Conservation (phyloP, 2,329 filamentous ascomycete species). For the Sphaerulina musiva region DNA sequence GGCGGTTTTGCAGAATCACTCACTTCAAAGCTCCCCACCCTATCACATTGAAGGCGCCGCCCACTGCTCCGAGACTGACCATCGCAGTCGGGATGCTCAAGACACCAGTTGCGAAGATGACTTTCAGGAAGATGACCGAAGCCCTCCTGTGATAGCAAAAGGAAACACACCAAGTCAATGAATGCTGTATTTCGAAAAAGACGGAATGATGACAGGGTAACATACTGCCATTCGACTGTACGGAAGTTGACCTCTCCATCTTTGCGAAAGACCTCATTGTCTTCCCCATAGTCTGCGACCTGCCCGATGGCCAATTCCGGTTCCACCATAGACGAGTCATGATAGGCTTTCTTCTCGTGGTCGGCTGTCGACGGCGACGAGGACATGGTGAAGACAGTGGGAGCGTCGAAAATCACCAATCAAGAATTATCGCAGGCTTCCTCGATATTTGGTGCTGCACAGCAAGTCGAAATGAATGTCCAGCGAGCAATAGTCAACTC, state of each 20-base stretch:
- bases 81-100: conserved; percentile 46
- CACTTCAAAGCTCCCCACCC: conserved; percentile 40
- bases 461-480: not conserved
- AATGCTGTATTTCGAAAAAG: not conserved
- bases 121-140: conserved; percentile 49
- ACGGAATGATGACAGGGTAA: not conserved
- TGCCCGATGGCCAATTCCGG: conserved; percentile 14
- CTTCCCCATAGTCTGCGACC: conserved; percentile 27
- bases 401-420: not conserved
- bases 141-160: conserved; percentile 30
- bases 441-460: not conserved
- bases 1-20: not conserved
- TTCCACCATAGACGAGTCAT: conserved; percentile 8
- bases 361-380: conserved; percentile 4
- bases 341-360: conserved; percentile 16
- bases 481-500: not conserved
- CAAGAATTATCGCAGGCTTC: not conserved
- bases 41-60: conserved; percentile 44
- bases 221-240: conserved; percentile 47
- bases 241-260: conserved; percentile 48
- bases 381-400: not conserved
- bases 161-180: not conserved
- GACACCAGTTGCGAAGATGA: conserved; percentile 47
- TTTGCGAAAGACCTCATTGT: conserved; percentile 47
- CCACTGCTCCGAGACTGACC: conserved; percentile 44